A percentile compares a stretch with the other conserved stretches of the same genome.
phyloP scores from a whole-genome alignment of 768 basidiomycete species.

The Trametes punicea region DNA sequence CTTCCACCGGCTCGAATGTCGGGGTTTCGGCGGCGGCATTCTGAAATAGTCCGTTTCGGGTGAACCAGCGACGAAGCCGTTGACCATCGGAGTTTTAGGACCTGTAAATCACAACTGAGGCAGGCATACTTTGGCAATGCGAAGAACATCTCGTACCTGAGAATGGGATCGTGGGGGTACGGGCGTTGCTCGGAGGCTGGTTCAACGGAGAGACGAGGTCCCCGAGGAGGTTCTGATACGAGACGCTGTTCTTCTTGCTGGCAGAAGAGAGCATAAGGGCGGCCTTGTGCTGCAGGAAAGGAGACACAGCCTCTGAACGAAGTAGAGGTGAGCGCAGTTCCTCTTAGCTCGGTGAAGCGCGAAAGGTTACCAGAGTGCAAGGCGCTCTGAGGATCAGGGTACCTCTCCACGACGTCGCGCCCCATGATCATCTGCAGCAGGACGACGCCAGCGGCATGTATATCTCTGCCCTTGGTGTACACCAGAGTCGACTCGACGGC shows the following conservation, averaged over 20 bases:
- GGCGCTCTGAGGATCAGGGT: constrained; percentile 53
- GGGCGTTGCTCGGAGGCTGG: constrained; percentile 1
- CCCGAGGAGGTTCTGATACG: constrained; percentile 55
- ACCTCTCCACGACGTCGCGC: constrained; percentile 54
- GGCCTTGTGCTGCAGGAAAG: constrained; percentile 47
- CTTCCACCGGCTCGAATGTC: constrained; percentile 78
- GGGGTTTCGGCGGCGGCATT: constrained; percentile 35
- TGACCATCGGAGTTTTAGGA: constrained; percentile 50
- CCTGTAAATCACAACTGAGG: constrained; percentile 26
- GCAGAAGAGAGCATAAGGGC: constrained; percentile 56
- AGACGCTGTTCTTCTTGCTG: constrained; percentile 54
- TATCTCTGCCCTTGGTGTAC: constrained; percentile 77
- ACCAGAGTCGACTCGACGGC: constrained; percentile 74
- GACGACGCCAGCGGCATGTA: constrained; percentile 77
- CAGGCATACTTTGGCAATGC: not conserved
- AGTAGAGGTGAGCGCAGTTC: not conserved
- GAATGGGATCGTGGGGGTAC: constrained; percentile 28
- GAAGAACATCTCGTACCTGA: constrained; percentile 20
- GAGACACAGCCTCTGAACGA: constrained; percentile 49
- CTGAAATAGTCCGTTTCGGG: constrained; percentile 68
- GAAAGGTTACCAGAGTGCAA: constrained; percentile 50
- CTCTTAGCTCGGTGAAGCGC: not conserved
- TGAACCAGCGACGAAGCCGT: constrained; percentile 42
- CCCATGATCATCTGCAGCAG: constrained; percentile 87
- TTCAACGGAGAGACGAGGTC: constrained; percentile 29